Evolutionary conservation across 306 rosid genomes (phyloP).

Genomic region (Dalbergia cultrata): DNA sequence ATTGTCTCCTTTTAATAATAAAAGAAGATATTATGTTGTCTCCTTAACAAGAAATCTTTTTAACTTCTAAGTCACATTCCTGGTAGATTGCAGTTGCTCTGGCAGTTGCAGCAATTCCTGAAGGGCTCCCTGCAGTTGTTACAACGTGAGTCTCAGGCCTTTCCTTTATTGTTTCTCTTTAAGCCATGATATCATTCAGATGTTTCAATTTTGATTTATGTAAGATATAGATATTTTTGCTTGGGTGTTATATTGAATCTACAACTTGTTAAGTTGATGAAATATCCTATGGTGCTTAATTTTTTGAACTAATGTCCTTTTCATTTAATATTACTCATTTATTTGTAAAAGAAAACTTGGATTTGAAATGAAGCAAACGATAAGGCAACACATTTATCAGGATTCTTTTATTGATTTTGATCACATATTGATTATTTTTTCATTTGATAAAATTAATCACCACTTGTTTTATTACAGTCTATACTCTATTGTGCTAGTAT

Average conservation of each 20-base stretch:
- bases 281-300: slow-evolving; percentile 13
- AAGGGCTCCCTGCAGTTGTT: slow-evolving; percentile 99
- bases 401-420: slow-evolving; percentile 5
- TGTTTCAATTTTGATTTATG: slow-evolving; percentile 24
- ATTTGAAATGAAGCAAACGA: slow-evolving; percentile 33
- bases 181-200: slow-evolving; percentile 17
- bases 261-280: background rate
- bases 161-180: slow-evolving; percentile 40
- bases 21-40: slow-evolving; percentile 29
- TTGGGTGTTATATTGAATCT: slow-evolving; percentile 34
- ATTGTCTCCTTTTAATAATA: slow-evolving; percentile 20
- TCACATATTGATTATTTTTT: background rate
- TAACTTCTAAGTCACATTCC: slow-evolving; percentile 44
- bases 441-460: background rate
- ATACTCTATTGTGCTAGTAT: slow-evolving; percentile 9
- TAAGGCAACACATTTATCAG: slow-evolving; percentile 8
- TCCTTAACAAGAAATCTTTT: slow-evolving; percentile 39
- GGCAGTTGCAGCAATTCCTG: slow-evolving; percentile 99
- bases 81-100: slow-evolving; percentile 97
- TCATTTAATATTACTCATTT: slow-evolving; percentile 9
- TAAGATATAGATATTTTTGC: slow-evolving; percentile 34
- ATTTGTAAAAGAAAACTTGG: slow-evolving; percentile 27
- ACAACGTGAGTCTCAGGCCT: slow-evolving; percentile 79
- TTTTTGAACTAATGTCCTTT: slow-evolving; percentile 26
- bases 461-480: slow-evolving; percentile 23